phyloP scores from a whole-genome alignment of 495 filamentous ascomycete genomes.

The Aspergillus carlsbadensis region DNA sequence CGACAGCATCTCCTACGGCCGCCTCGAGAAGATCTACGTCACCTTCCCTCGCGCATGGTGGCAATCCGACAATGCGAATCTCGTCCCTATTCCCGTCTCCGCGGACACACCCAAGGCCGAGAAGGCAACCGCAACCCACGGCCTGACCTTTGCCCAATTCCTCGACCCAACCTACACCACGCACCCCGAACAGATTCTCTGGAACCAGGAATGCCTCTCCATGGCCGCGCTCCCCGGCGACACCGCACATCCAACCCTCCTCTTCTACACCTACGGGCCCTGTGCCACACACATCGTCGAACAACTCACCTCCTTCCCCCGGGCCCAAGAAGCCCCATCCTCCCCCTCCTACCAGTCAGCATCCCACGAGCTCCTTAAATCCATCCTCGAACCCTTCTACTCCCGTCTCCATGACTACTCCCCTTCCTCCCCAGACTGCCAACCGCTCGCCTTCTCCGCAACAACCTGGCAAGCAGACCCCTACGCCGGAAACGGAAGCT shows the following conservation, averaged over 20 bases:
- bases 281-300: conserved; percentile 51
- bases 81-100: not conserved
- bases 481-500: conserved; percentile 85
- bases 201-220: conserved; percentile 80
- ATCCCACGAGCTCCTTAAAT: conserved; percentile 30
- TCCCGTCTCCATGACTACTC: conserved; percentile 69
- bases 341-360: conserved; percentile 25
- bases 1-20: conserved; percentile 76
- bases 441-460: conserved; percentile 59
- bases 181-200: conserved; percentile 66
- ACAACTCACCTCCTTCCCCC: conserved; percentile 8
- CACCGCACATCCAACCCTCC: conserved; percentile 75
- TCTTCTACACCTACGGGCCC: conserved; percentile 87
- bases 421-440: conserved; percentile 51
- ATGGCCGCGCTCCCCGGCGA: conserved; percentile 62
- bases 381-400: conserved; percentile 63
- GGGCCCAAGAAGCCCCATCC: conserved; percentile 11
- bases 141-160: conserved; percentile 38
- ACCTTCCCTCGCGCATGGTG: conserved; percentile 76
- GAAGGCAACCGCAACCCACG: not conserved
- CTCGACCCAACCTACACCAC: conserved; percentile 61
- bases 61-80: conserved; percentile 29
- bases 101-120: not conserved
- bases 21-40: conserved; percentile 89
- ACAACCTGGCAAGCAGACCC: conserved; percentile 84